These are phyloP conservation scores for Cydonia oblonga DNA, from an alignment of 331 rosid species.

Conservation along the genomic window DNA sequence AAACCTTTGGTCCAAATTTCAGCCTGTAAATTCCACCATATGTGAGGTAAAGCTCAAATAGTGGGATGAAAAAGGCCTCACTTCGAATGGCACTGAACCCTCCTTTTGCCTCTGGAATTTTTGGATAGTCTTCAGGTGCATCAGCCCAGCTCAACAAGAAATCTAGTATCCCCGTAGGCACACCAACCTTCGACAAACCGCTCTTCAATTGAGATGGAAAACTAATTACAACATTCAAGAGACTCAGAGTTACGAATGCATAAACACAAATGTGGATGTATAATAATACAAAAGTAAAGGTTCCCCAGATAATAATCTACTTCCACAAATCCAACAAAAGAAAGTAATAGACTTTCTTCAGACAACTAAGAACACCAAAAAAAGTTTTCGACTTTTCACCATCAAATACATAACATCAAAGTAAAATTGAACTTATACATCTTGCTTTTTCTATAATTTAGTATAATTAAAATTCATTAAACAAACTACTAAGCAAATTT, in stretches of 20 bases:
- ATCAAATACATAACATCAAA: background rate
- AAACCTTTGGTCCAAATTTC: conserved; percentile 93
- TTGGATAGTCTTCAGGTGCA: conserved; percentile 24
- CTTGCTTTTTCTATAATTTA: background rate
- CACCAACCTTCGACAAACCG: conserved; percentile 58
- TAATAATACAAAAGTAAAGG: background rate
- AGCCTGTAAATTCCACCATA: conserved; percentile 88
- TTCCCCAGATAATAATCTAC: no score
- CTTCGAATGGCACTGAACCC: conserved; percentile 46
- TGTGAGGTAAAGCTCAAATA: conserved; percentile 75
- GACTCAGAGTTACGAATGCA: background rate
- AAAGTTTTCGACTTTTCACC: background rate
- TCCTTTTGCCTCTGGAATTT: conserved; percentile 84
- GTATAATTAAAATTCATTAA: background rate
- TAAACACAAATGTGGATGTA: background rate
- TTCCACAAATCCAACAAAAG: background rate
- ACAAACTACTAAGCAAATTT: background rate
- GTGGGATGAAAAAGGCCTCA: conserved; percentile 84
- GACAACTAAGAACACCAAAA: background rate
- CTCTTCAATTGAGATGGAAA: conserved; percentile 39
- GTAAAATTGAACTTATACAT: background rate
- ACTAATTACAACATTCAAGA: conserved; percentile 33
- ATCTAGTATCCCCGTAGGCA: conserved; percentile 49
- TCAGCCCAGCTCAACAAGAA: conserved; percentile 41
- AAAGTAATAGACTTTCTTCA: background rate